Percentiles rank a stretch among this genome's conserved stretches.
phyloP scores from a whole-genome alignment of 495 filamentous ascomycete genomes.

The Hypoxylon intermedium region DNA sequence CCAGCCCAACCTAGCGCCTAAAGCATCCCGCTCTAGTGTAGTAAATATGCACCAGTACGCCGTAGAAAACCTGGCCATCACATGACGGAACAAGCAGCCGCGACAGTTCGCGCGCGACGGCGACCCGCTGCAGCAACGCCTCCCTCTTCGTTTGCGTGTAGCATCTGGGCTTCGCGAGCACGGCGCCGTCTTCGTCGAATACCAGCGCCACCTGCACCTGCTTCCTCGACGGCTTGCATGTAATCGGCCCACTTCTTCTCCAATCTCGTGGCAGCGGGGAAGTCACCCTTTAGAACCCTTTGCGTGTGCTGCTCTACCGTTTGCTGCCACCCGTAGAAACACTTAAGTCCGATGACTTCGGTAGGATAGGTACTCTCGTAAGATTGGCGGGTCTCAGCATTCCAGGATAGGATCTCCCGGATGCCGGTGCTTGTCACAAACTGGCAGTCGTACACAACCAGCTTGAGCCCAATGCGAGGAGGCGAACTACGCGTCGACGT shows the following conservation, averaged over 20 bases:
- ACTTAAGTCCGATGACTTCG: constrained; percentile 85
- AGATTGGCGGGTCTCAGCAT: constrained; percentile 67
- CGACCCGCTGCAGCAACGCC: constrained; percentile 53
- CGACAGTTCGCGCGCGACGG: constrained; percentile 62
- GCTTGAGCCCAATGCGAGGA: constrained; percentile 68
- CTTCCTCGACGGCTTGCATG: constrained; percentile 91
- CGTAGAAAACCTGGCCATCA: constrained; percentile 41
- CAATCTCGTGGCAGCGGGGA: constrained; percentile 70
- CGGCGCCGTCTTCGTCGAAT: constrained; percentile 72
- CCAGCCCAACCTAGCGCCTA: no score
- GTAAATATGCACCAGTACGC: constrained; percentile 23
- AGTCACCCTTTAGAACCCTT: constrained; percentile 77
- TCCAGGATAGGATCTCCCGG: constrained; percentile 82
- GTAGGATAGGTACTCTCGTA: constrained; percentile 62
- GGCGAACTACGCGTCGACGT: constrained; percentile 42
- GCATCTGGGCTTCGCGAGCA: constrained; percentile 75
- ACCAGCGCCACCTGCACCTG: constrained; percentile 66
- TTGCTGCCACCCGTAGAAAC: constrained; percentile 93
- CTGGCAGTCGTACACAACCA: constrained; percentile 91
- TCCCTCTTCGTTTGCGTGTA: constrained; percentile 80
- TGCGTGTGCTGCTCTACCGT: constrained; percentile 92
- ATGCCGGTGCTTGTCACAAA: constrained; percentile 93
- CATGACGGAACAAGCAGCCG: constrained; percentile 61
- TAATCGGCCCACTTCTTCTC: constrained; percentile 93
- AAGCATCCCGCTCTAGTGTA: constrained; percentile 10